These are phyloP conservation scores for Jamesozyma gamospora DNA, from an alignment of 805 yeast species.

Conservation along the genomic window DNA sequence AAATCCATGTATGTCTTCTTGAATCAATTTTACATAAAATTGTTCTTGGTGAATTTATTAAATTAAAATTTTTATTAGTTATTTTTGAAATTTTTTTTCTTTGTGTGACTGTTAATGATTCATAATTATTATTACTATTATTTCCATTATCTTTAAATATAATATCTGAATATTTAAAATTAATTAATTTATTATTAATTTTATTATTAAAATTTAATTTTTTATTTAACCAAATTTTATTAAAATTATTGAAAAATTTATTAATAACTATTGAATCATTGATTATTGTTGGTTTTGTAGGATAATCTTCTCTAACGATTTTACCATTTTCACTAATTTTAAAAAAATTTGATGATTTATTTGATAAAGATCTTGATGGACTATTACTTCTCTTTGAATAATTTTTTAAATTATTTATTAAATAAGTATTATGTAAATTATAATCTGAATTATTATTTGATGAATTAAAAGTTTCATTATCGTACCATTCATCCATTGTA, in stretches of 20 bases:
- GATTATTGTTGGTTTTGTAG: slow-evolving; percentile 25
- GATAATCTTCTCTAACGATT: slow-evolving; percentile 28
- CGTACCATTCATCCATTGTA: slow-evolving; percentile 29
- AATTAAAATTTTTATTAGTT: slow-evolving; percentile 15
- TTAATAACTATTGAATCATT: slow-evolving; percentile 26
- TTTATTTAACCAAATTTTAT: slow-evolving; percentile 14
- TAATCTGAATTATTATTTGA: slow-evolving; percentile 11
- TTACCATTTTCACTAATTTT: slow-evolving; percentile 24
- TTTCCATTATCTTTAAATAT: slow-evolving; percentile 6
- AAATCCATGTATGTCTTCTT: slow-evolving; percentile 72
- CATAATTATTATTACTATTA: slow-evolving; percentile 6
- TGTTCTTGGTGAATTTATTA: slow-evolving; percentile 32
- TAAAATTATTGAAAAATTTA: slow-evolving; percentile 18
- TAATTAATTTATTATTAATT: slow-evolving; percentile 9
- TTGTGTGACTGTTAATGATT: slow-evolving; percentile 19
- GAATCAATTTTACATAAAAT: slow-evolving; percentile 60
- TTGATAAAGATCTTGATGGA: neutral
- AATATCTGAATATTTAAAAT: slow-evolving; percentile 17
- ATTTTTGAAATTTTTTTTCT: slow-evolving; percentile 16
- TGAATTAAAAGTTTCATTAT: slow-evolving; percentile 20
- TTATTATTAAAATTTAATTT: slow-evolving; percentile 13
- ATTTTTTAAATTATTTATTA: slow-evolving; percentile 2
- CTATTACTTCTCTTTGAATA: neutral
- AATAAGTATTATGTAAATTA: slow-evolving; percentile 10
- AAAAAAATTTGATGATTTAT: slow-evolving; percentile 11